These are phyloP conservation scores for Aspergillus mulundensis DNA, from an alignment of 495 filamentous ascomycete genomes.

Conservation along the genomic window DNA sequence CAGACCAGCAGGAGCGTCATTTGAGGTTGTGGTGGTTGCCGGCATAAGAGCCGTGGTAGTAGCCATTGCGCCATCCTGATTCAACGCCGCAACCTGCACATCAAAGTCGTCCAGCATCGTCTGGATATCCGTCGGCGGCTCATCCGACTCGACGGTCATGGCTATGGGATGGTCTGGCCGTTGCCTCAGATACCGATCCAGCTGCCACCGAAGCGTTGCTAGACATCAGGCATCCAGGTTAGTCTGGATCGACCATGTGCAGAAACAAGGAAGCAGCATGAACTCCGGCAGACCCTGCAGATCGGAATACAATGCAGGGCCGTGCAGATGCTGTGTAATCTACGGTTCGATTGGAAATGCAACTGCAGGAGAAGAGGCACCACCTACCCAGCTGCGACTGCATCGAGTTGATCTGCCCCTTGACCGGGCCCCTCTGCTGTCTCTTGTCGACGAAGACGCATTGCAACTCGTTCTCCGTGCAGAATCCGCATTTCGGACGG, in stretches of 20 bases:
- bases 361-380: too few relatives aligned
- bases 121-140: not conserved
- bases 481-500: constrained; percentile 40
- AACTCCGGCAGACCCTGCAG: not conserved
- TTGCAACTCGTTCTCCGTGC: constrained; percentile 34
- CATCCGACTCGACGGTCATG: not conserved
- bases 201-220: not conserved
- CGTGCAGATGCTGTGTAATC: not conserved
- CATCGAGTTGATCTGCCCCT: constrained; percentile 29
- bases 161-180: not conserved
- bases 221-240: not conserved
- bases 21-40: too few relatives aligned
- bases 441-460: constrained; percentile 44
- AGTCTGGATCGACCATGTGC: not conserved
- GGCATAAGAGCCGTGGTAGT: too few relatives aligned
- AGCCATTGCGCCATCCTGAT: too few relatives aligned
- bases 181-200: not conserved
- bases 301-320: not conserved
- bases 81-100: not conserved
- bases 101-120: not conserved
- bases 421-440: constrained; percentile 43
- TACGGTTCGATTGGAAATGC: too few relatives aligned
- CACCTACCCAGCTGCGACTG: too few relatives aligned
- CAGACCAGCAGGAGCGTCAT: too few relatives aligned
- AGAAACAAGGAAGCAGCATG: not conserved